Conservation (phyloP, 257 asterid species). For the Datura wrightii region DNA sequence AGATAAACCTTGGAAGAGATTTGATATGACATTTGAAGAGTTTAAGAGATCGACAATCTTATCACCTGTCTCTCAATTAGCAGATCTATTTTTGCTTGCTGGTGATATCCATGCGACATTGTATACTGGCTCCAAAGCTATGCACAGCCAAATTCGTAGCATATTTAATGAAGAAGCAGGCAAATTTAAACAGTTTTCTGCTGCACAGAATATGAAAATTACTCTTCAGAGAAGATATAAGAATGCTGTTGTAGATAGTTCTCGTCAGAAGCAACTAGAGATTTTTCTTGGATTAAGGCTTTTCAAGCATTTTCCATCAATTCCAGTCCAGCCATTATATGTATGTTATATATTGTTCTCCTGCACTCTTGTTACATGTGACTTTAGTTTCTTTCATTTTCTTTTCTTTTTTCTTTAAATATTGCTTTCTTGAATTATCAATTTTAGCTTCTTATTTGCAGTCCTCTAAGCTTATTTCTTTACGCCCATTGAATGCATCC, state of each 20-base stretch:
- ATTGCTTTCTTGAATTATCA: conserved; percentile 15
- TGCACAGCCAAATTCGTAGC: conserved; percentile 99
- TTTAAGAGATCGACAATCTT: conserved; percentile 94
- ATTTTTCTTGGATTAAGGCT: conserved; percentile 90
- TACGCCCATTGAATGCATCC: background rate
- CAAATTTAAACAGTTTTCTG: conserved; percentile 96
- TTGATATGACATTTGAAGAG: conserved; percentile 97
- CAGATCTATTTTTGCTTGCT: conserved; percentile 87
- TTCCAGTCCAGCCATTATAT: conserved; percentile 66
- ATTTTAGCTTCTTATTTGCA: background rate
- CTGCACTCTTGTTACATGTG: conserved; percentile 26
- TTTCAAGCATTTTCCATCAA: conserved; percentile 94
- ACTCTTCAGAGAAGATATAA: conserved; percentile 95
- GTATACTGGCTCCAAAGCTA: conserved; percentile 97
- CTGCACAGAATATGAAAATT: conserved; percentile 95
- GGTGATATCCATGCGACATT: conserved; percentile 97
- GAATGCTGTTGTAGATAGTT: conserved; percentile 94
- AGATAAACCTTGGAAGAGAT: conserved; percentile 99
- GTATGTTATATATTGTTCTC: conserved; percentile 58
- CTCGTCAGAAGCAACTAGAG: conserved; percentile 97
- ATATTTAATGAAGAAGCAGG: conserved; percentile 93
- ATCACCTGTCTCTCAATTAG: conserved; percentile 81
- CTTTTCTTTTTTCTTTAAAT: background rate
- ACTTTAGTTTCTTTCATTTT: background rate
- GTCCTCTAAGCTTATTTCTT: conserved; percentile 9